Base-by-base conservation (phyloP, 495 filamentous ascomycete species). In the Penicillium dipodomyicola region DNA sequence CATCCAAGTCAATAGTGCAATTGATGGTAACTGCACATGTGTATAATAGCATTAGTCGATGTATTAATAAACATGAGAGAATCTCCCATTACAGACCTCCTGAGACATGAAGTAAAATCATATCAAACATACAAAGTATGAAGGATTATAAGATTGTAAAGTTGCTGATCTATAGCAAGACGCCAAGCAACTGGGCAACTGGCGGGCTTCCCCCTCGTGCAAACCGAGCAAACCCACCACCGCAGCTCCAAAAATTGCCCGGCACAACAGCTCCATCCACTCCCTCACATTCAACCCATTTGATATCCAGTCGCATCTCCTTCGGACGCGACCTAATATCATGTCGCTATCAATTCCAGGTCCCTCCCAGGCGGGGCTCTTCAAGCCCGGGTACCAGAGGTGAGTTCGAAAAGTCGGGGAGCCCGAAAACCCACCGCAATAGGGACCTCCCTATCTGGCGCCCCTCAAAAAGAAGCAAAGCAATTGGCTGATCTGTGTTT, bases 351-450 rank as follows among this genome's bases (percentile, higher is more conserved):
- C 92, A 69, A 91, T 97, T 63, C 94, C 94, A 44, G 87, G 81
- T 68, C 95, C 94, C 62, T 94, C 95, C 49, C 94, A 96, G 70
- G 84, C 86, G 64, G 87, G 88, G 68, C 84, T 99, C 22, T 99
- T 99, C 83, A 97, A 97, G 77, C 80, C 85, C 70, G 94, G 94
- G 61, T 99, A 99, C 73, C 90, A 96, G 72, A 95, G 86, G 94
- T 97, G 83, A 68, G 83, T 69, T 40, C 23, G 50, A 56, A 59
- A 53, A 56, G 56, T 22, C 29, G 27, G 23, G 14, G 25, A 40
- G 41, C 50, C 17, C 59, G 52, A 63, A 59, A 41, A 49, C 53
- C 61, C 69, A 65, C 68, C 64, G 64, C 57, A 62, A 60, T 59
- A 59, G 52, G 57, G 67, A 65, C 69, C 62, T 69, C 62, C 69